Evolutionary conservation across 306 rosid species (phyloP).

Genomic region (Casuarina equisetifolia): DNA sequence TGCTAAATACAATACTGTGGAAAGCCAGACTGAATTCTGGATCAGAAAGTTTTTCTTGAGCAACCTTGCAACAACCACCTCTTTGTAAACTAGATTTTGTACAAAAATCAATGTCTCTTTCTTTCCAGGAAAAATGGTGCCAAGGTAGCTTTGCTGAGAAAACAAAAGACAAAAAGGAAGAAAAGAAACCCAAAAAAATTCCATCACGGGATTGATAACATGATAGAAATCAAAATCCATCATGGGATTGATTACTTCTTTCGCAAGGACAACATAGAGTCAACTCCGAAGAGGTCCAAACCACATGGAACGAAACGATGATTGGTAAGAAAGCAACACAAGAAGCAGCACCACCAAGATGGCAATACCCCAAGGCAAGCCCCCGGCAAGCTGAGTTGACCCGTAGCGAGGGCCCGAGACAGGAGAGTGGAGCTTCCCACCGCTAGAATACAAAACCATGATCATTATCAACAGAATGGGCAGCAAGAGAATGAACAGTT

Average conservation of each 20-base stretch:
- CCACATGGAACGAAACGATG: constrained; percentile 53
- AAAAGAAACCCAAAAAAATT: neutral
- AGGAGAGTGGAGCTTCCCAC: constrained; percentile 34
- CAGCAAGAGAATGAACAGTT: constrained; percentile 48
- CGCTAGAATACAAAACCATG: constrained; percentile 45
- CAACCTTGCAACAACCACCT: no score
- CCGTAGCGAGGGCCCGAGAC: constrained; percentile 15
- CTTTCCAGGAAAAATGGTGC: no score
- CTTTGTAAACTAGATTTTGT: no score
- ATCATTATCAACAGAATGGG: constrained; percentile 49
- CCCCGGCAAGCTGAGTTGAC: constrained; percentile 21
- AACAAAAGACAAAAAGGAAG: no score
- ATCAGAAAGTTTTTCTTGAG: no score
- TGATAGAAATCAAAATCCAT: neutral
- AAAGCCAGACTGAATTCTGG: no score
- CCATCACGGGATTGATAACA: neutral
- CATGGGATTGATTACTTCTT: neutral
- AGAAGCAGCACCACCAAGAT: constrained; percentile 38
- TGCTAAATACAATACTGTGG: neutral
- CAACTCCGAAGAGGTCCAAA: constrained; percentile 48
- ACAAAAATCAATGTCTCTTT: neutral
- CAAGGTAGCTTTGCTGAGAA: no score
- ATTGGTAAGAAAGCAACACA: constrained; percentile 41
- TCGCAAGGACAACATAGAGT: constrained; percentile 6
- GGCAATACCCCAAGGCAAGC: constrained; percentile 54